These are phyloP conservation scores for Diospyros lotus DNA, from an alignment of 148 eudicot genomes.

Conservation along the genomic window DNA sequence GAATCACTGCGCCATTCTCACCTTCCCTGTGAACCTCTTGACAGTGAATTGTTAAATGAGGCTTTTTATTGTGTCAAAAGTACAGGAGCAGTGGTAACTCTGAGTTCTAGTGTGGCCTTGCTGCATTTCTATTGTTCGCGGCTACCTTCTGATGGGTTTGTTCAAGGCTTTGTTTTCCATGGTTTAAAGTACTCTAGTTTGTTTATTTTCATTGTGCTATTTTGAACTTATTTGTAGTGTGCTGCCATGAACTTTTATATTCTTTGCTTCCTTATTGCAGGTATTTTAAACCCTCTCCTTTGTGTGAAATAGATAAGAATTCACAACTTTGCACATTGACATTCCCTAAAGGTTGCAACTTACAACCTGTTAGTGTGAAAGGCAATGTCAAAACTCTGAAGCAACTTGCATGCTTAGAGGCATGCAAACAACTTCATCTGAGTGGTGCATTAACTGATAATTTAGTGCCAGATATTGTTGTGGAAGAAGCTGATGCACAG, in stretches of 20 bases:
- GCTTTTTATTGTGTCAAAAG: conserved; percentile 56
- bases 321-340: conserved; percentile 39
- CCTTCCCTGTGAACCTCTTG: conserved; percentile 61
- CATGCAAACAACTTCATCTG: conserved; percentile 69
- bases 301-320: conserved; percentile 37
- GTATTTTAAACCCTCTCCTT: conserved; percentile 77
- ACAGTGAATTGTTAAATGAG: conserved; percentile 32
- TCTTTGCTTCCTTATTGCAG: conserved; percentile 31
- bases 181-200: background rate
- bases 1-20: conserved; percentile 63
- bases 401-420: conserved; percentile 77
- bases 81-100: conserved; percentile 72
- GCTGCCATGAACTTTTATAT: background rate
- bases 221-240: background rate
- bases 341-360: conserved; percentile 73
- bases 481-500: conserved; percentile 43
- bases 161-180: conserved; percentile 4
- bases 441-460: conserved; percentile 72
- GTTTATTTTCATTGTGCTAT: background rate
- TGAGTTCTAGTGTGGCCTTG: conserved; percentile 61
- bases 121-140: conserved; percentile 78
- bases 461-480: conserved; percentile 78
- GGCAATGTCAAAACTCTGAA: conserved; percentile 53
- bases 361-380: conserved; percentile 38
- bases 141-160: conserved; percentile 87